Percentiles rank a stretch among this genome's conserved stretches.
Evolutionary conservation across 495 filamentous ascomycete species (phyloP).

Genomic region (Neurospora sp.): DNA sequence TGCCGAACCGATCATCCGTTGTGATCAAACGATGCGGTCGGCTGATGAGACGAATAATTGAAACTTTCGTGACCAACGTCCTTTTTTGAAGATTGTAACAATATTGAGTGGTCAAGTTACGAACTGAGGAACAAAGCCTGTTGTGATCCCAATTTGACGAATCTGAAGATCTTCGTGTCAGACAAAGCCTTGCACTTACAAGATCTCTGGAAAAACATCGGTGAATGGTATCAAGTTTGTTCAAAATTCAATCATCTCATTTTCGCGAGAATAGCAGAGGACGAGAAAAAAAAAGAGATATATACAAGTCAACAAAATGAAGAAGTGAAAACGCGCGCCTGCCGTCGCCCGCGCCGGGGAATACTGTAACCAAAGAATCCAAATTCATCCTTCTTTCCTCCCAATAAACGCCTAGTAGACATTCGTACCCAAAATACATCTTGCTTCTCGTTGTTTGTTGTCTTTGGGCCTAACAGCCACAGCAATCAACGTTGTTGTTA

Average conservation of each 20-base stretch:
- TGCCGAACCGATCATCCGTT: neutral
- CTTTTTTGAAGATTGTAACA: neutral
- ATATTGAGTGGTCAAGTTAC: neutral
- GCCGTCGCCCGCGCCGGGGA: neutral
- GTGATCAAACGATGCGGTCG: neutral
- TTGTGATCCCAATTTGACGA: neutral
- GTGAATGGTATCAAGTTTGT: no score
- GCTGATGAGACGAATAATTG: neutral
- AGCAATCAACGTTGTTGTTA: neutral
- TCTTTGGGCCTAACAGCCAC: neutral
- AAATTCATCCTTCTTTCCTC: neutral
- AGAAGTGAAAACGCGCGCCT: neutral
- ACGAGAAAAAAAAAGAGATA: neutral
- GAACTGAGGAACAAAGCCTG: neutral
- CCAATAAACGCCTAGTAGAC: conserved; percentile 9
- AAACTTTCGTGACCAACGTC: neutral
- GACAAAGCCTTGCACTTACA: no score
- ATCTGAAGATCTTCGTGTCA: no score
- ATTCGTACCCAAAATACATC: conserved; percentile 8
- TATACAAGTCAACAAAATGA: neutral
- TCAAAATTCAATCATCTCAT: neutral
- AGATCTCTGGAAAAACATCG: no score
- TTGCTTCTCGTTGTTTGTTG: neutral
- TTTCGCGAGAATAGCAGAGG: neutral
- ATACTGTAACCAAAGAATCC: neutral